These are phyloP conservation scores for Podochytrium sp. DNA, from an alignment of 192 early-diverging fungal genomes.

Conservation along the genomic window DNA sequence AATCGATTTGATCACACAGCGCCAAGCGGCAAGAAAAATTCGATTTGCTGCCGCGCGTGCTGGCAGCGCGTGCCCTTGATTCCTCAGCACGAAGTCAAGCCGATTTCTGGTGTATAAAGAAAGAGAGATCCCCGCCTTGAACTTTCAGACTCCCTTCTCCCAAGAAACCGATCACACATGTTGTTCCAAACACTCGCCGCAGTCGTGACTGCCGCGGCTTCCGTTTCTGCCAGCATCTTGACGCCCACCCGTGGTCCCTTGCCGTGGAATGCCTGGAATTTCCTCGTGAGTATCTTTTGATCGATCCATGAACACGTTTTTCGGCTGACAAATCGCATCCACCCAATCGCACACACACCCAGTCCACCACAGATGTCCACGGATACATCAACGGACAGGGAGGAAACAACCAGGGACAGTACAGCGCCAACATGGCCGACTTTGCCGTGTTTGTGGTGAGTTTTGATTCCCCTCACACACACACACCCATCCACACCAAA, in stretches of 20 bases:
- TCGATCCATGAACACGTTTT: constrained; percentile 30
- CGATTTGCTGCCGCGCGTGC: no score
- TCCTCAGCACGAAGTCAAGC: no score
- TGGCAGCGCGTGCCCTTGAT: no score
- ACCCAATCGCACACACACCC: background rate
- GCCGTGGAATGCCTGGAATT: constrained; percentile 57
- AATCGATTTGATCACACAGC: no score
- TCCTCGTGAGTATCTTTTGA: constrained; percentile 55
- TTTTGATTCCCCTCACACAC: background rate
- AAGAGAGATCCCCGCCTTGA: no score
- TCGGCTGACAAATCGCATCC: constrained; percentile 29
- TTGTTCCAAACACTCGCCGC: background rate
- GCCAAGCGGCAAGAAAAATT: no score
- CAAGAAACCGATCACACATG: no score
- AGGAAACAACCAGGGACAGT: constrained; percentile 27
- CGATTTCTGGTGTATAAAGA: no score
- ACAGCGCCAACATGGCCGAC: constrained; percentile 58
- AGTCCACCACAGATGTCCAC: constrained; percentile 19
- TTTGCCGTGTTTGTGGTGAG: constrained; percentile 55
- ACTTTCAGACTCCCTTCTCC: no score
- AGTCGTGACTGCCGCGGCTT: constrained; percentile 2
- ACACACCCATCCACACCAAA: background rate
- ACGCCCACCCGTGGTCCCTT: constrained; percentile 35
- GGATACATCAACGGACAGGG: constrained; percentile 29
- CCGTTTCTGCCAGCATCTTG: constrained; percentile 12